A percentile compares a stretch with the other conserved stretches of the same genome.
phyloP scores from a whole-genome alignment of 2,329 filamentous ascomycete genomes.

The Cucurbitaria berberidis region DNA sequence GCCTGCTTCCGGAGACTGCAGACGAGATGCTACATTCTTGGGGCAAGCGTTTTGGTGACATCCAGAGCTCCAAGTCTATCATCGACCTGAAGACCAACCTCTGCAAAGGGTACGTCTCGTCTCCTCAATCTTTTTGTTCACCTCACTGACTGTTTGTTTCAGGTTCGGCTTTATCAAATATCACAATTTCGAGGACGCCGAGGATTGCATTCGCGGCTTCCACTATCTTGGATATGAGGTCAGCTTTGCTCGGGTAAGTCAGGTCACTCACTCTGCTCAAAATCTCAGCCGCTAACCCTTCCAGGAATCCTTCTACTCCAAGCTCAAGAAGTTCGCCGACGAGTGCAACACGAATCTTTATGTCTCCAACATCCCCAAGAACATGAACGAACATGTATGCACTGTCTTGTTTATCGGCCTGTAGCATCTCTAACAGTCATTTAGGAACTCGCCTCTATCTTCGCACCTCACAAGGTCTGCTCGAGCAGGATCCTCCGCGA shows the following conservation, averaged over 20 bases:
- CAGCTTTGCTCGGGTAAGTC: conserved; percentile 85
- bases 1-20: conserved; percentile 91
- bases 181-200: conserved; percentile 82
- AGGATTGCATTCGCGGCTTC: conserved; percentile 95
- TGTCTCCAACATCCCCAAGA: conserved; percentile 93
- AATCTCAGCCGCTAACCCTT: conserved; percentile 16
- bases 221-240: conserved; percentile 95
- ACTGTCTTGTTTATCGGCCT: background rate
- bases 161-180: conserved; percentile 99
- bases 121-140: background rate
- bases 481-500: conserved; percentile 96
- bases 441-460: conserved; percentile 78
- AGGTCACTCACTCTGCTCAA: background rate
- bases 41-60: conserved; percentile 85
- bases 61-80: conserved; percentile 98
- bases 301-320: conserved; percentile 93
- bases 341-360: conserved; percentile 92
- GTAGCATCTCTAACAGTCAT: conserved; percentile 18
- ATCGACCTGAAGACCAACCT: conserved; percentile 91
- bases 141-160: conserved; percentile 14
- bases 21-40: conserved; percentile 86
- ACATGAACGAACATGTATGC: conserved; percentile 85
- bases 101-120: conserved; percentile 81
- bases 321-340: conserved; percentile 94
- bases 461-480: conserved; percentile 79